phyloP scores from a whole-genome alignment of 129 eudicot species.

The Glebionis coronaria region DNA sequence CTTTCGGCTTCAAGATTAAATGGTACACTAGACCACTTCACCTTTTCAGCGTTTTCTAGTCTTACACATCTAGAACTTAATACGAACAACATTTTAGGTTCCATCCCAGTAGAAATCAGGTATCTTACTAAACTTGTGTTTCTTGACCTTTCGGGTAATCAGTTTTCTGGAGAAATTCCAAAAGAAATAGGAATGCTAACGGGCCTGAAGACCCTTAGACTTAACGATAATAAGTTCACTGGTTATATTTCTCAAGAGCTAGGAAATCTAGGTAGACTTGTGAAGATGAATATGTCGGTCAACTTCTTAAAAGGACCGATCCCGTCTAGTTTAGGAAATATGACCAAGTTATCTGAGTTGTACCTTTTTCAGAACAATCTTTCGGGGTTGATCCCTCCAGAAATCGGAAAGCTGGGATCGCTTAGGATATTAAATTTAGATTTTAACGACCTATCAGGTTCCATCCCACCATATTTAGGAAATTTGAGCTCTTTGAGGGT shows the following conservation, averaged over 20 bases:
- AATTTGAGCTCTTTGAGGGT: conserved; percentile 20
- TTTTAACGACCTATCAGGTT: conserved; percentile 6
- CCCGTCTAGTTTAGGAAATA: conserved; percentile 30
- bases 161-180: conserved; percentile 34
- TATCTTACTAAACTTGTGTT: conserved; percentile 30
- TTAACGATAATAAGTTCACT: conserved; percentile 25
- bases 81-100: conserved; percentile 21
- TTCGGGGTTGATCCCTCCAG: conserved; percentile 28
- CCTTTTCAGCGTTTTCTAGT: conserved; percentile 24
- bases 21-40: conserved; percentile 27
- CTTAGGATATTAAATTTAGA: neutral
- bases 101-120: conserved; percentile 24
- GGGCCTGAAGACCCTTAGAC: conserved; percentile 14
- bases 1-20: conserved; percentile 23
- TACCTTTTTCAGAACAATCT: conserved; percentile 28
- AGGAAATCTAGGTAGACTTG: conserved; percentile 22
- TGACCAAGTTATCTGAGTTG: conserved; percentile 18
- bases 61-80: conserved; percentile 30
- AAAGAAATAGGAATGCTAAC: conserved; percentile 32
- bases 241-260: conserved; percentile 29
- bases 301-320: conserved; percentile 27
- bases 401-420: conserved; percentile 14
- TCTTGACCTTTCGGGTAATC: conserved; percentile 41
- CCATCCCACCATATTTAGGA: conserved; percentile 36
- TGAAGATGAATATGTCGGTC: conserved; percentile 15